Evolutionary conservation across 495 filamentous ascomycete species (phyloP), one percentile per base, ranked within the genome.

Genomic region (Astrothelium subdiscretum): DNA sequence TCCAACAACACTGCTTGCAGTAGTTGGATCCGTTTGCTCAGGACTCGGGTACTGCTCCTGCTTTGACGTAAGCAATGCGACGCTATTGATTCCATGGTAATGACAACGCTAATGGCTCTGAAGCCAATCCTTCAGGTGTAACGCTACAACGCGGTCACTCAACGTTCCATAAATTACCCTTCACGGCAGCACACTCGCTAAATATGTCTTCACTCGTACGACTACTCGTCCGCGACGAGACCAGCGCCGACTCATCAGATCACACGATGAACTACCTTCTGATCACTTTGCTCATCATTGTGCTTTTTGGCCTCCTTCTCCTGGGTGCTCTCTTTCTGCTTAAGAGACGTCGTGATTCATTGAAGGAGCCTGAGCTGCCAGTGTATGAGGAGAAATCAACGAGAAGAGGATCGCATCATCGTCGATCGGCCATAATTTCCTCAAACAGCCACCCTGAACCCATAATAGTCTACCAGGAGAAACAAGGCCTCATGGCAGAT

Each of bases 261-360:
- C 75, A 76, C 20, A 78, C 83, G 22, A 83, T 87, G 72, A 76
- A 89, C 71, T 84, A 87, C 67, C 83, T 94, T 38, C 76, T 92
- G 65, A 90, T 96, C 68, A 81, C 84, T 32, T 85, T 97, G 18
- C 76, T 97, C 60, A 84, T 87, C 64, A 78, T 98, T 31, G 72
- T 91, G 66, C 79, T 91, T 63, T 70, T 90, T 67, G 84, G 78
- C 52, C 77, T 95, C 59, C 66, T 81, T 48, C 77, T 91, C 32
- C 79, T 88, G 48, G 85, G 79, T 59, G 75, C 76, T 20, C 84
- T 97, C 38, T 75, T 90, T 43, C 67, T 90, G 63, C 74, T 98
- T 62, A 87, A 88, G 71, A 81, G 84, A 66, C 80, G 83, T 70
- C 83, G 85, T 59, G 76, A 74, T 65, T 69, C 71, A 76, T 76